Base-by-base conservation (phyloP, 331 rosid species). In the Cydonia oblonga region DNA sequence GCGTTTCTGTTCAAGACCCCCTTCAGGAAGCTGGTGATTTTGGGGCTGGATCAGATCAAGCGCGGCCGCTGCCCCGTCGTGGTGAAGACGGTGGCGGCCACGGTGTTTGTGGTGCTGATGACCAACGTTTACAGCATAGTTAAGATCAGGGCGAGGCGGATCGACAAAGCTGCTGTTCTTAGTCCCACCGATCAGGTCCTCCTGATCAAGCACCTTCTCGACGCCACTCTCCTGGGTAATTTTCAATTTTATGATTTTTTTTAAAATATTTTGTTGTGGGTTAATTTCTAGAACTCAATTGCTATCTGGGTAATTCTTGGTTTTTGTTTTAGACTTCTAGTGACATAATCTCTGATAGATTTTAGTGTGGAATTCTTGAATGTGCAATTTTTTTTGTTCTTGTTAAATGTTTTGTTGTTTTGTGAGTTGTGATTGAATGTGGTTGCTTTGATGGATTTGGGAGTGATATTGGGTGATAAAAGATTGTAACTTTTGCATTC, bases 141-240 rank as follows among this genome's bases (percentile, higher is more conserved):
- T 24, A 75, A 80, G 79, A 87, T 95, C 90, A 86, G 76, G 78
- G 82, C 67, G 51, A 93, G 91, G 24, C 80, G 81, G 91, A 77
- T 83, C 81, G 92, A 85, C 22, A 91, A 86, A 11, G 75, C 22
- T 16, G 96, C 68, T 26, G 76, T 69, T 30, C 56, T 71, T 57
- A 90, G 83, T 75, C 96, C 96, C 26, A 95, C 97, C 83, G 96
- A 95, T 95, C 97, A 95, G 88, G 85, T 95, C 81, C 97, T 95
- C 69, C 76, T 91, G 96, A 89, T 86, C 71, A 87, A 83, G 54
- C 92, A 82, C 66, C 90, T 87, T 54, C 95, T 89, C 12, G 96
- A 93, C 80, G 86, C 95, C 53, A 90, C 97, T 59, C 96, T 93
- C 26, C 80, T 91, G 95, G 98, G 98, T 93, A 80, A 75, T 23